Evolutionary conservation across 768 basidiomycete genomes (phyloP).

Genomic region (Scleroderma bovista): DNA sequence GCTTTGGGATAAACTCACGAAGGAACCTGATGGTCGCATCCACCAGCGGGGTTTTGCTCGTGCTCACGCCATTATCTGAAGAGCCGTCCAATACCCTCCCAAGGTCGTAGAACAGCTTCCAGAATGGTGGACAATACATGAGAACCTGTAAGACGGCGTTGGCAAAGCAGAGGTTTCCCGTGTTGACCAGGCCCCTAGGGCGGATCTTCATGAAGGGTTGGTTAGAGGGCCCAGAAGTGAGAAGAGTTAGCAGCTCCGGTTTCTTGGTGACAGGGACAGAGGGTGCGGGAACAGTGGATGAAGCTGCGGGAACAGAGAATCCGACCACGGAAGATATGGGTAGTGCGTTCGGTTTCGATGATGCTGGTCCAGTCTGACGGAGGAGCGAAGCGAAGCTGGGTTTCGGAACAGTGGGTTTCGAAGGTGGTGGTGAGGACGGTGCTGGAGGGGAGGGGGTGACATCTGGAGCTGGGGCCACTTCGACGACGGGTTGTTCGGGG

Average conservation of each 20-base stretch:
- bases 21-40: conserved; percentile 70
- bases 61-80: conserved; percentile 18
- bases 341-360: conserved; percentile 43
- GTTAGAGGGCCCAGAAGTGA: conserved; percentile 36
- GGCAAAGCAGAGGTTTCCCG: conserved; percentile 97
- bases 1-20: conserved; percentile 56
- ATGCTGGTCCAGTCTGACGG: conserved; percentile 36
- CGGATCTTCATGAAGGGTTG: conserved; percentile 34
- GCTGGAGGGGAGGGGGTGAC: background rate
- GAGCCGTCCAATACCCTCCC: conserved; percentile 43
- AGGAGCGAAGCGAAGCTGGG: conserved; percentile 71
- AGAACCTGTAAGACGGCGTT: conserved; percentile 91
- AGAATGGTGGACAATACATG: conserved; percentile 86
- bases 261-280: conserved; percentile 36
- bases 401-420: conserved; percentile 43
- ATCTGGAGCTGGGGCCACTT: conserved; percentile 1
- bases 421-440: conserved; percentile 14
- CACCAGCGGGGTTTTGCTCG: conserved; percentile 48
- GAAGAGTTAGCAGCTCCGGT: conserved; percentile 48
- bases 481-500: background rate
- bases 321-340: conserved; percentile 71
- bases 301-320: conserved; percentile 58
- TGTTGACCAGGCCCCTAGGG: conserved; percentile 85
- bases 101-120: conserved; percentile 67
- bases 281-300: conserved; percentile 20